phyloP scores from a whole-genome alignment of 1,139 yeast genomes.

The Pneumocystis carinii region DNA sequence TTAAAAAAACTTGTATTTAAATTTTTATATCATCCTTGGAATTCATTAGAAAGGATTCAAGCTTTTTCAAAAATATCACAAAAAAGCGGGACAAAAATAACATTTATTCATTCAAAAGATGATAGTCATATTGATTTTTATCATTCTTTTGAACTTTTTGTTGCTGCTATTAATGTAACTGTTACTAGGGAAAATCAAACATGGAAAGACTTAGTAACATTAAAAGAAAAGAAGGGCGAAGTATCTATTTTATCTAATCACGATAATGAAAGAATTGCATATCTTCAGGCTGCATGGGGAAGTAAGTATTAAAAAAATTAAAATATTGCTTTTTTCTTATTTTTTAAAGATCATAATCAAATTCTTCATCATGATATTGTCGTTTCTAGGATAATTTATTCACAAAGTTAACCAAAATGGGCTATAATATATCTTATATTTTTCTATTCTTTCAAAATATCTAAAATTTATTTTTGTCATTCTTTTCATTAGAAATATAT shows the following conservation, averaged over 20 bases:
- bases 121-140: neutral
- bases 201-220: neutral
- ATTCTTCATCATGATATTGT: neutral
- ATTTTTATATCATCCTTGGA: conserved; percentile 8
- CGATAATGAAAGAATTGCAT: neutral
- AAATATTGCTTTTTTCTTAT: neutral
- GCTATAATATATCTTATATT: too few species aligned
- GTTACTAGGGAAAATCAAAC: neutral
- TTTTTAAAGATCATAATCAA: neutral
- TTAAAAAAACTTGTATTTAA: conserved; percentile 4
- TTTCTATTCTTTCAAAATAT: too few species aligned
- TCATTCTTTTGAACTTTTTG: neutral
- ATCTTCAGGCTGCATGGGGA: neutral
- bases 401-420: neutral
- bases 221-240: neutral
- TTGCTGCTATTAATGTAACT: neutral
- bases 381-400: neutral
- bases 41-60: conserved; percentile 1
- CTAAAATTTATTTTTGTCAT: too few species aligned
- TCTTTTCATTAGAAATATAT: too few species aligned
- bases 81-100: neutral
- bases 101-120: neutral
- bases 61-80: neutral
- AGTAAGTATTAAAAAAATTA: neutral
- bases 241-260: neutral